Evolutionary conservation across 192 early-diverging fungal genomes (phyloP).

Genomic region (Jimgerdemannia lactiflua): DNA sequence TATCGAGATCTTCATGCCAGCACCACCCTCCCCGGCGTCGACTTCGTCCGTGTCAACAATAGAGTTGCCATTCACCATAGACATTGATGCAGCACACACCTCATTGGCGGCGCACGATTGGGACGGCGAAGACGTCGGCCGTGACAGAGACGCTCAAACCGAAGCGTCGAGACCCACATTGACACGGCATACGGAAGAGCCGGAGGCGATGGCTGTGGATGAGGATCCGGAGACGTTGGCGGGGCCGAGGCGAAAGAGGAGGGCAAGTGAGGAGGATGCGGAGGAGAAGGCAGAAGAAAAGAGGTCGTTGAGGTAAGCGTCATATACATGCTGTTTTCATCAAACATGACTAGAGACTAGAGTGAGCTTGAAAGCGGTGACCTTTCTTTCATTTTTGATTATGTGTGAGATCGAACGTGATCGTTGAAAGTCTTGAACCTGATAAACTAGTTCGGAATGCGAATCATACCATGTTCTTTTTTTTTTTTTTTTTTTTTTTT

Average conservation of each 20-base stretch:
- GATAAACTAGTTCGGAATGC: no score
- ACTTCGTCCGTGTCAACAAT: background rate
- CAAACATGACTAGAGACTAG: background rate
- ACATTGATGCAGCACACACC: background rate
- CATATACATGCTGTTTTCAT: background rate
- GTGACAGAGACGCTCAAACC: background rate
- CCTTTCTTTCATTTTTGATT: no score
- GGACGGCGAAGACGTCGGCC: background rate
- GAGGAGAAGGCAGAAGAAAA: constrained; percentile 27
- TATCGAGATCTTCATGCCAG: background rate
- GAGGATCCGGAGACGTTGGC: background rate
- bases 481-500: no score
- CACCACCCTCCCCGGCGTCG: background rate
- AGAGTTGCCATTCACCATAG: background rate
- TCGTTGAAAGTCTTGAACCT: no score
- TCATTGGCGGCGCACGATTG: background rate
- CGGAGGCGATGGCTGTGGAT: background rate
- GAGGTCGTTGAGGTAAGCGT: constrained; percentile 26
- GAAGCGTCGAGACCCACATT: background rate
- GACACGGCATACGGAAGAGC: background rate
- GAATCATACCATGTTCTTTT: no score
- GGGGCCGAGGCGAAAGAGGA: background rate
- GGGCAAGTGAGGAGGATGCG: constrained; percentile 19
- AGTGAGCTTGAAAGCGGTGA: no score
- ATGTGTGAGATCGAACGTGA: no score